Evolutionary conservation across 78 protist species (phyloP).

Genomic region (Planoprotostelium fungivorum): DNA sequence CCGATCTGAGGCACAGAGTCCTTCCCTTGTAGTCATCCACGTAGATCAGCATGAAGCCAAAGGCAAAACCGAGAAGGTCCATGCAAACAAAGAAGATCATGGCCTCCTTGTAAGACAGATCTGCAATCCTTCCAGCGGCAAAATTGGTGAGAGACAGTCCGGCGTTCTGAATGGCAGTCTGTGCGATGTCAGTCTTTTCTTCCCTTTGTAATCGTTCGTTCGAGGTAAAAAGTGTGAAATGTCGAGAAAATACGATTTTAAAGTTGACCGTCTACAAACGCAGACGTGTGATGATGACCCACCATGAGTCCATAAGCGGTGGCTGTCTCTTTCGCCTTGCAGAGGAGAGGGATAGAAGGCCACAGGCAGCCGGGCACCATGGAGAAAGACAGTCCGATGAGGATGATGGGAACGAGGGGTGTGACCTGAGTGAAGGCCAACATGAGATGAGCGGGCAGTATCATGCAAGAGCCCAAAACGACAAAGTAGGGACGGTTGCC

Average conservation of each 20-base stretch:
- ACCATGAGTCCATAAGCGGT: slow-evolving; percentile 13
- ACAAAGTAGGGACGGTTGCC: slow-evolving; percentile 9
- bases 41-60: background rate
- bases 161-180: slow-evolving; percentile 12
- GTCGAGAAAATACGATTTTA: too few relatives aligned
- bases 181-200: background rate
- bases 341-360: slow-evolving; percentile 3
- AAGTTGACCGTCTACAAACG: too few relatives aligned
- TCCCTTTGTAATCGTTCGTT: too few relatives aligned
- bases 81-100: slow-evolving; percentile 7
- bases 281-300: too few relatives aligned
- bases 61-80: background rate
- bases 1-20: background rate
- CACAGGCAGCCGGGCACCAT: slow-evolving; percentile 4
- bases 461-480: background rate
- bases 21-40: background rate
- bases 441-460: background rate
- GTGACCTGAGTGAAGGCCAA: background rate
- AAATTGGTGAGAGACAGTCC: background rate
- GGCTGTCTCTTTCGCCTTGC: background rate
- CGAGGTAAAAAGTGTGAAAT: too few relatives aligned
- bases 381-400: slow-evolving; percentile 8
- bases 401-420: background rate
- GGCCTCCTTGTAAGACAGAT: background rate
- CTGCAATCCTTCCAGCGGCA: background rate